Evolutionary conservation across 805 yeast genomes (phyloP).

Genomic region (Teunomyces panamensis): DNA sequence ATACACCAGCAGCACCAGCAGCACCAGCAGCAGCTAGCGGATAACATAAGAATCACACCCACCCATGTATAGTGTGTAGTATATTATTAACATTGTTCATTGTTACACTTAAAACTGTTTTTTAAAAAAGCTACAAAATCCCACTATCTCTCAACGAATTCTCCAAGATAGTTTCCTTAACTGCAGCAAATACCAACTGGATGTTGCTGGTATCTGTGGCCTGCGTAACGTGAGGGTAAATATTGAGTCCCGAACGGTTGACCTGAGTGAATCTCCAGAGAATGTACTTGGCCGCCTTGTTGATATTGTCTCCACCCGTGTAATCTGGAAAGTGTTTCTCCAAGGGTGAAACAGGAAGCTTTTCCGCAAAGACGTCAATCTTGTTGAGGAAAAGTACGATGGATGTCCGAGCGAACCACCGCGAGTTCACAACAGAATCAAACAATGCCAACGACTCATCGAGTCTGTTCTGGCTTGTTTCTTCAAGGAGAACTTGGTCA

Average conservation of each 20-base stretch:
- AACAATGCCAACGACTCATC: slow-evolving; percentile 67
- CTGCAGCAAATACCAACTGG: slow-evolving; percentile 80
- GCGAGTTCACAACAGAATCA: slow-evolving; percentile 86
- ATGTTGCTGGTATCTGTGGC: slow-evolving; percentile 93
- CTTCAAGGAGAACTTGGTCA: slow-evolving; percentile 74
- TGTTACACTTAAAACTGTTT: not conserved
- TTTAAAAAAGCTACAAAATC: slow-evolving; percentile 38
- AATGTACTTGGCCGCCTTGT: slow-evolving; percentile 88
- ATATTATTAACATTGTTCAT: not conserved
- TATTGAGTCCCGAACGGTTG: slow-evolving; percentile 75
- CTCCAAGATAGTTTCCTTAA: slow-evolving; percentile 74
- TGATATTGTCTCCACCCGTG: slow-evolving; percentile 84
- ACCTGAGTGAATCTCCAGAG: slow-evolving; percentile 86
- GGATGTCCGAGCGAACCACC: slow-evolving; percentile 89
- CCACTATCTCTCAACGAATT: slow-evolving; percentile 77
- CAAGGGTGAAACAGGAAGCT: slow-evolving; percentile 75
- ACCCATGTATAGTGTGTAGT: slow-evolving; percentile 5
- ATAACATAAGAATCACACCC: not conserved
- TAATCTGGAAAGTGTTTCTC: slow-evolving; percentile 86
- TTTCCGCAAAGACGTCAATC: slow-evolving; percentile 86
- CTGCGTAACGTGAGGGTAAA: slow-evolving; percentile 90
- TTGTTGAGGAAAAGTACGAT: slow-evolving; percentile 85
- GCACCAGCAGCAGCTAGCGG: not conserved
- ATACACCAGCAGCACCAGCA: not conserved
- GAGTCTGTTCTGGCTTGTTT: slow-evolving; percentile 24